Percentiles rank a stretch among this genome's conserved stretches.
phyloP scores from a whole-genome alignment of 345 rosid genomes.

The Populus simonii region DNA sequence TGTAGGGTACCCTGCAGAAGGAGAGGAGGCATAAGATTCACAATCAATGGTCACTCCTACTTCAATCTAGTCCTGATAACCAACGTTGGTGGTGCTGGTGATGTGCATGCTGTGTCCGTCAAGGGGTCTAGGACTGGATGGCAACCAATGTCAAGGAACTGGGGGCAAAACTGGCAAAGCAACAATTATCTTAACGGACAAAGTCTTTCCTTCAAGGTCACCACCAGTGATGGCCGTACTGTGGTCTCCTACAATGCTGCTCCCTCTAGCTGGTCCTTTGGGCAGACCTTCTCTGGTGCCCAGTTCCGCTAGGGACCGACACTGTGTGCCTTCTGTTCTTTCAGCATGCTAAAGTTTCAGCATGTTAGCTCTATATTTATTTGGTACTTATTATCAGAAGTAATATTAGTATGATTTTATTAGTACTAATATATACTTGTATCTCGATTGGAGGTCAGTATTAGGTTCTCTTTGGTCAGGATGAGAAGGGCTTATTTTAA shows the following conservation, averaged over 20 bases:
- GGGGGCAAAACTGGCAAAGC: constrained; percentile 36
- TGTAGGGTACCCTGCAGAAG: constrained; percentile 28
- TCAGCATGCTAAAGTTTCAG: not conserved
- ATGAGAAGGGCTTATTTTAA: constrained; percentile 37
- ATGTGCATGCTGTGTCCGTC: constrained; percentile 20
- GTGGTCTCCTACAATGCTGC: constrained; percentile 23
- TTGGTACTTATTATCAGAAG: not conserved
- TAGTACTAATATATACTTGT: constrained; percentile 10
- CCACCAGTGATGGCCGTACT: constrained; percentile 24
- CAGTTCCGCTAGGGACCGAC: constrained; percentile 16
- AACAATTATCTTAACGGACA: constrained; percentile 25
- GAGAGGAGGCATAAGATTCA: constrained; percentile 29
- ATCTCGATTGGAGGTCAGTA: not conserved
- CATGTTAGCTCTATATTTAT: not conserved
- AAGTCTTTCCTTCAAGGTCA: constrained; percentile 29
- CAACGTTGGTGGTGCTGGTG: constrained; percentile 32
- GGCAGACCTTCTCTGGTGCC: constrained; percentile 29
- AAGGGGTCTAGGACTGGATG: constrained; percentile 29
- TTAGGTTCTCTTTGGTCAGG: constrained; percentile 21
- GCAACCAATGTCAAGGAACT: constrained; percentile 30
- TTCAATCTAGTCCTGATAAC: constrained; percentile 27
- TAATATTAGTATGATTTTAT: constrained; percentile 2
- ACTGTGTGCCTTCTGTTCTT: not conserved
- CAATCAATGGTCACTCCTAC: constrained; percentile 30
- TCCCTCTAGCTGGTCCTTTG: constrained; percentile 24